phyloP scores from a whole-genome alignment of 495 filamentous ascomycete species.

The Aspergillus hancockii region DNA sequence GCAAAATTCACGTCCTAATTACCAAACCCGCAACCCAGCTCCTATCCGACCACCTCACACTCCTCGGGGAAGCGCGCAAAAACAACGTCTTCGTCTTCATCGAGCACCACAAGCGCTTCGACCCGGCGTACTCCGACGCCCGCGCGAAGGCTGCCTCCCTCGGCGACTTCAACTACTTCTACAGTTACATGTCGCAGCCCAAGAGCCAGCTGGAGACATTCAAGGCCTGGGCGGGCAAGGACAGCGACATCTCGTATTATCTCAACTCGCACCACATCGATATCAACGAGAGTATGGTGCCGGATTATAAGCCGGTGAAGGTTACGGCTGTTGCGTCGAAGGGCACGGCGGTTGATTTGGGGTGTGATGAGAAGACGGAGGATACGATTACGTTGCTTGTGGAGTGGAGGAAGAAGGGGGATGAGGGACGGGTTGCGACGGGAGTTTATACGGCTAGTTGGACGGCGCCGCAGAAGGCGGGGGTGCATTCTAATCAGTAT shows the following conservation, averaged over 20 bases:
- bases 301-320: slow-evolving; percentile 72
- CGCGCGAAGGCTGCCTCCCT: slow-evolving; percentile 67
- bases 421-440: slow-evolving; percentile 68
- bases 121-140: slow-evolving; percentile 89
- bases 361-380: slow-evolving; percentile 78
- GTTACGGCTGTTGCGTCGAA: slow-evolving; percentile 76
- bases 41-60: slow-evolving; percentile 72
- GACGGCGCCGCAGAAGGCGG: slow-evolving; percentile 89
- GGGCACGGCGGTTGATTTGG: slow-evolving; percentile 70
- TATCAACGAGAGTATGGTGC: slow-evolving; percentile 86
- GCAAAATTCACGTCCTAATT: slow-evolving; percentile 84
- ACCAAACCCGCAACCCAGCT: slow-evolving; percentile 93
- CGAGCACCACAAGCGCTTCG: slow-evolving; percentile 95
- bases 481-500: slow-evolving; percentile 93
- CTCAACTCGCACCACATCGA: slow-evolving; percentile 93
- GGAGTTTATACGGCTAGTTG: slow-evolving; percentile 94
- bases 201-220: slow-evolving; percentile 93
- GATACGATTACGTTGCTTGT: slow-evolving; percentile 91
- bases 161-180: slow-evolving; percentile 97
- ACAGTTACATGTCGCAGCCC: slow-evolving; percentile 94
- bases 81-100: slow-evolving; percentile 87
- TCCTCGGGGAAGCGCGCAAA: slow-evolving; percentile 70
- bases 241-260: slow-evolving; percentile 93
- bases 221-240: slow-evolving; percentile 90
- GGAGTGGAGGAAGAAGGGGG: slow-evolving; percentile 76